Conservation (phyloP, 495 filamentous ascomycete genomes). For the Aspergillus wentii region DNA sequence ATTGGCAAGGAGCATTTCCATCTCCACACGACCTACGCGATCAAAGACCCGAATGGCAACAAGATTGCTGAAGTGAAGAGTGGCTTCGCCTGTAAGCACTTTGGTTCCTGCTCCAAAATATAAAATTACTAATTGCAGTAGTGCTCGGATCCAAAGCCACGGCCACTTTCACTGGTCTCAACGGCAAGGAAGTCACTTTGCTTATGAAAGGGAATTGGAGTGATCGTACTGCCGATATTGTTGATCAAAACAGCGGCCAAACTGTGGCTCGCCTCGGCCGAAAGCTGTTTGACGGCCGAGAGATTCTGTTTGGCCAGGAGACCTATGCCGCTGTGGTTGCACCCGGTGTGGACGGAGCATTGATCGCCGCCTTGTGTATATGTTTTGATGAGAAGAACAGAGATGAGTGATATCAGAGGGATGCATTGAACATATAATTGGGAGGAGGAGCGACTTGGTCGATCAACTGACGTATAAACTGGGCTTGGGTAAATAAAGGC, state of each 20-base stretch:
- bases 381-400: constrained; percentile 60
- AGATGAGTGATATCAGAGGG: no score
- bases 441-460: no score
- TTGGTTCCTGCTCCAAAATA: no score
- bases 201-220: constrained; percentile 26
- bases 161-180: constrained; percentile 18
- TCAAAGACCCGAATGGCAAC: constrained; percentile 30
- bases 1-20: constrained; percentile 47
- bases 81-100: constrained; percentile 41
- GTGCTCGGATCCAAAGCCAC: constrained; percentile 28
- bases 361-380: constrained; percentile 57
- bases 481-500: no score
- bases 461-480: no score
- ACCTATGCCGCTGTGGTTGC: constrained; percentile 57
- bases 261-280: constrained; percentile 51
- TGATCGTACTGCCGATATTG: constrained; percentile 22
- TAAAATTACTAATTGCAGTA: constrained; percentile 11
- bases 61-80: constrained; percentile 49
- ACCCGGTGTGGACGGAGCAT: constrained; percentile 52
- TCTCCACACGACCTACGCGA: constrained; percentile 43
- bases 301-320: constrained; percentile 52
- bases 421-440: no score
- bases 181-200: constrained; percentile 11
- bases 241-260: constrained; percentile 31
- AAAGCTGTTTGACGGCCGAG: constrained; percentile 46